These are phyloP conservation scores for Lipomyces yamadae DNA, from an alignment of 805 yeast genomes.

Conservation along the genomic window DNA sequence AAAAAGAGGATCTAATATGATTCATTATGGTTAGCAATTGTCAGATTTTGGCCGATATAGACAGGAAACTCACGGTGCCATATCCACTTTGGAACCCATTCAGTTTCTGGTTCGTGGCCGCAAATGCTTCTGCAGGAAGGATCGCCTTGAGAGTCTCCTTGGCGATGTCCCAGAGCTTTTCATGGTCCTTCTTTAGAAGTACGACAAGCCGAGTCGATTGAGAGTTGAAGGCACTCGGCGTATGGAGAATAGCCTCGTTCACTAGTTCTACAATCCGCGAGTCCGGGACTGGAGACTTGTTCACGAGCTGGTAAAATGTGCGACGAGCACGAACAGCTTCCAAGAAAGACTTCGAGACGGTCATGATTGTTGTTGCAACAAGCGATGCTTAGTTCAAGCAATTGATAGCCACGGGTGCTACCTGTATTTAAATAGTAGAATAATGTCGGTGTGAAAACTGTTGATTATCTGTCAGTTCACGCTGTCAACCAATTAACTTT, in stretches of 20 bases:
- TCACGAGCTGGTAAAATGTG: slow-evolving; percentile 54
- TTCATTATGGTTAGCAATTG: neutral
- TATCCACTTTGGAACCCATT: slow-evolving; percentile 52
- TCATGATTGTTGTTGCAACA: neutral
- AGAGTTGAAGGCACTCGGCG: slow-evolving; percentile 59
- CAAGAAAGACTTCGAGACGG: neutral
- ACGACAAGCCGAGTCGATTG: slow-evolving; percentile 57
- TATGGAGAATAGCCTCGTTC: slow-evolving; percentile 53
- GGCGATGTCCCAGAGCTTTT: slow-evolving; percentile 54
- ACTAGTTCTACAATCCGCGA: slow-evolving; percentile 51
- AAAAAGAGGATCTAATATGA: slow-evolving; percentile 46
- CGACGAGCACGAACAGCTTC: slow-evolving; percentile 50
- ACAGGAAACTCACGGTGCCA: slow-evolving; percentile 49
- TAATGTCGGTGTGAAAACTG: no score
- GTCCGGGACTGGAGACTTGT: slow-evolving; percentile 53
- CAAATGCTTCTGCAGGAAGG: slow-evolving; percentile 47
- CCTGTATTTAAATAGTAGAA: no score
- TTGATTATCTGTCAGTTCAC: no score
- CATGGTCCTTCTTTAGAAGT: slow-evolving; percentile 53
- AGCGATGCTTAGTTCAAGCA: no score
- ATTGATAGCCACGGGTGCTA: no score
- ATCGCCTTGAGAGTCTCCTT: slow-evolving; percentile 44
- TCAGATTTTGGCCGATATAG: slow-evolving; percentile 16
- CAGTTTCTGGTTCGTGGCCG: slow-evolving; percentile 52
- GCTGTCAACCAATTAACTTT: no score